phyloP scores from a whole-genome alignment of 1,139 yeast genomes.

The Arxiozyma telluris region DNA sequence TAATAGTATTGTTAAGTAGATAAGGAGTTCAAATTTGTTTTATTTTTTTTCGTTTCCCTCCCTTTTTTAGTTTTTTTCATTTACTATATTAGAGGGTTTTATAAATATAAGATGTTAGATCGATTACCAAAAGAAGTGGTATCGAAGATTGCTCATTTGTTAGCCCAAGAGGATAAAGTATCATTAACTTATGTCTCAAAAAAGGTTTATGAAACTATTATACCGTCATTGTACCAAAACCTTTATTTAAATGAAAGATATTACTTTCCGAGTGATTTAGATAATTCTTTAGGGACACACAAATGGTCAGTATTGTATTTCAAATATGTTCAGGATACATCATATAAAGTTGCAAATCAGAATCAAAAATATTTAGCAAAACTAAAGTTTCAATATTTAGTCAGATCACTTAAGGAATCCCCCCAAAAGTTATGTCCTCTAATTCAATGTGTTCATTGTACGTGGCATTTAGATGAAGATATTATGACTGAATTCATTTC shows the following conservation, averaged over 20 bases:
- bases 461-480: conserved; percentile 25
- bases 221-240: conserved; percentile 20
- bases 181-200: conserved; percentile 21
- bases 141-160: conserved; percentile 9
- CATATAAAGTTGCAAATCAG: conserved; percentile 1
- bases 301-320: conserved; percentile 22
- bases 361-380: conserved; percentile 7
- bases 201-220: conserved; percentile 9
- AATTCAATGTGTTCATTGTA: conserved; percentile 22
- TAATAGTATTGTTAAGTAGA: too few relatives aligned
- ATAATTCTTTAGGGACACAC: conserved; percentile 18
- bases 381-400: conserved; percentile 16
- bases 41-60: too few relatives aligned
- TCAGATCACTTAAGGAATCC: conserved; percentile 17
- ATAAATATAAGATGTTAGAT: conserved; percentile 17
- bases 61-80: too few relatives aligned
- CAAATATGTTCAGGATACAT: conserved; percentile 6
- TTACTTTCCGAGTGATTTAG: conserved; percentile 20
- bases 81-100: too few relatives aligned
- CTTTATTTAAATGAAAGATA: conserved; percentile 23
- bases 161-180: conserved; percentile 25
- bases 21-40: too few relatives aligned
- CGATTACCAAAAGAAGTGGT: conserved; percentile 22
- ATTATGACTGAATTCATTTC: conserved; percentile 14
- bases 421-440: conserved; percentile 15